Base-by-base conservation (phyloP, 129 eudicot genomes). In the Chrysanthemum lavandulifolium region DNA sequence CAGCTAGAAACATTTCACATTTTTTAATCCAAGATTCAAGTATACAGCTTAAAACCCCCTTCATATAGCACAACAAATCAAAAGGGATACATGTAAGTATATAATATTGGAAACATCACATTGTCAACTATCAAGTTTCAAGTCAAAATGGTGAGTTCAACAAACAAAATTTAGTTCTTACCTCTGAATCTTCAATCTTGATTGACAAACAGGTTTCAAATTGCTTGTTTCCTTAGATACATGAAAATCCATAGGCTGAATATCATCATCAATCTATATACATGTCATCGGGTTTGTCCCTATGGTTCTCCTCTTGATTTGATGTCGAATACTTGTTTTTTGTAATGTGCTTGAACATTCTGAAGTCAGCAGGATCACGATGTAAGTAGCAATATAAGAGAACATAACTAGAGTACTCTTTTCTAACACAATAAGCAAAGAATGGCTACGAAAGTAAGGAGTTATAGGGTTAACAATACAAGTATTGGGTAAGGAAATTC, bases 261-360 rank as follows among this genome's bases (percentile, higher is more conserved):
- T 31, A 45, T 56, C n/a, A 58, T 58, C 72, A 53, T 85, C 70
- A 85, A 80, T 84, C 91, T 65, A 75, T 76, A 29, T 71, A 70
- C 88, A 78, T 84, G 62, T 88, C 88, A 60, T 91, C 89, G 13
- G 78, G 75, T 82, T 76, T 79, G 75, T 83, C 81, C 77, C 82
- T 76, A 23, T 77, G 60, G 31, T 83, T 78, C 10, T 82, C 87
- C 36, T 78, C 89, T 0, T 68, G 63, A 67, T 69, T 77, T 13
- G 75, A 71, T 57, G 80, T 47, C 10, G 89, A 65, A 31, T 83
- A 72, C 89, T 84, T 92, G 79, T 82, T 51, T 73, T 56, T 80
- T 54, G 76, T 69, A 76, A 79, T 82, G 72, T 81, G 91, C 67
- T 80, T 86, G 78, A 80, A 87, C 78, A 86, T 77, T 84, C 98